These are phyloP conservation scores for Dendryphion nanum DNA, from an alignment of 2,329 filamentous ascomycete species.

Conservation along the genomic window DNA sequence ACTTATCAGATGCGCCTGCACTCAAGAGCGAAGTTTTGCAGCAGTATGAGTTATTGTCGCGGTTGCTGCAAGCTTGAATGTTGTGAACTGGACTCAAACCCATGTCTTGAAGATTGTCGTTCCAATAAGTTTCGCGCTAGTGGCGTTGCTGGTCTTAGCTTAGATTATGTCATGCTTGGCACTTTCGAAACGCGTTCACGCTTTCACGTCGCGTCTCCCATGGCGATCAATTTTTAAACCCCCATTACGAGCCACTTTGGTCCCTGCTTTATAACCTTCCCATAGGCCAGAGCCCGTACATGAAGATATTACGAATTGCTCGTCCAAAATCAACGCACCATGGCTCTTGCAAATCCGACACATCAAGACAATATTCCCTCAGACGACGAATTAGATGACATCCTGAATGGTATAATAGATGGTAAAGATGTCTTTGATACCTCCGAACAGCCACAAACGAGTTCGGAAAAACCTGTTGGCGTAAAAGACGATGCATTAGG, in stretches of 20 bases:
- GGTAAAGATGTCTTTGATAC: conserved; percentile 50
- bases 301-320: too few relatives aligned
- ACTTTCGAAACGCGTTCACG: background rate
- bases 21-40: too few relatives aligned
- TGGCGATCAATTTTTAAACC: too few relatives aligned
- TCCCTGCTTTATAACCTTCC: too few relatives aligned
- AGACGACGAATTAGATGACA: conserved; percentile 58
- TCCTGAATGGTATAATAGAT: conserved; percentile 73
- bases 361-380: background rate
- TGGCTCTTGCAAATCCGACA: background rate
- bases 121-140: conserved; percentile 12
- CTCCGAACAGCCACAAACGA: conserved; percentile 15
- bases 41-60: too few relatives aligned
- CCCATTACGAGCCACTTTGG: too few relatives aligned
- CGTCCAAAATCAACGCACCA: too few relatives aligned
- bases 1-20: too few relatives aligned
- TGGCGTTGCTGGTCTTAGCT: conserved; percentile 4
- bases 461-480: conserved; percentile 16
- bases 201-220: conserved; percentile 4
- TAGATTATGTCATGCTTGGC: conserved; percentile 7
- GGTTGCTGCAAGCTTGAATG: too few relatives aligned
- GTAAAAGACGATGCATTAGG: conserved; percentile 59
- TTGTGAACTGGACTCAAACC: too few relatives aligned
- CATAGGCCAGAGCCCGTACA: too few relatives aligned
- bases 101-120: conserved; percentile 1